Percentiles rank a stretch among this genome's conserved stretches.
Evolutionary conservation across 495 filamentous ascomycete species (phyloP).

Genomic region (Bacidia gigantensis): DNA sequence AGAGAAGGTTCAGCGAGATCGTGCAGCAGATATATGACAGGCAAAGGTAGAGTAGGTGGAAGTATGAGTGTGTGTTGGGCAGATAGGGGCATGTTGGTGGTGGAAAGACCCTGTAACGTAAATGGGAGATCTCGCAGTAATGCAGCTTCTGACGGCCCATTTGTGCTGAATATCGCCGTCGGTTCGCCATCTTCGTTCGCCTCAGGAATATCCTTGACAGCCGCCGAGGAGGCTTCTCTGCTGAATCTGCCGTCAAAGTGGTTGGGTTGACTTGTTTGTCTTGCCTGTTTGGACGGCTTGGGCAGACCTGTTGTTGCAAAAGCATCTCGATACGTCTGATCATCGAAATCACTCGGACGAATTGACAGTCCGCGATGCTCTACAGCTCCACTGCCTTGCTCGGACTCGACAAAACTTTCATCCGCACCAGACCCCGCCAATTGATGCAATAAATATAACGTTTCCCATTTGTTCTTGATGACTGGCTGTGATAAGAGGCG

Average conservation of each 20-base stretch:
- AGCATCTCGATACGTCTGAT: slow-evolving; percentile 35
- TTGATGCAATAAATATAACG: slow-evolving; percentile 77
- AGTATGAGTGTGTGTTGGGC: slow-evolving; percentile 52
- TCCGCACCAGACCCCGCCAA: slow-evolving; percentile 47
- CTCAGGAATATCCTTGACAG: background rate
- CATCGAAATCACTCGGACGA: slow-evolving; percentile 3
- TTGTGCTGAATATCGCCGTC: background rate
- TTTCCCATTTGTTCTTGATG: slow-evolving; percentile 89
- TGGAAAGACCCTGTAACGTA: slow-evolving; percentile 86
- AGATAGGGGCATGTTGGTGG: slow-evolving; percentile 64
- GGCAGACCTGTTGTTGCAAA: slow-evolving; percentile 41
- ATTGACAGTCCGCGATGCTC: slow-evolving; percentile 5
- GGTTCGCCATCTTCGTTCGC: background rate
- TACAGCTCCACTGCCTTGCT: slow-evolving; percentile 17
- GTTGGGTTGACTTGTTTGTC: background rate
- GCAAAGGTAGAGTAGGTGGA: slow-evolving; percentile 64
- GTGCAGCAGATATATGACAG: slow-evolving; percentile 77
- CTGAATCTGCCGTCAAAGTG: background rate
- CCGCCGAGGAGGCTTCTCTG: slow-evolving; percentile 1
- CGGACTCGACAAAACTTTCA: slow-evolving; percentile 11
- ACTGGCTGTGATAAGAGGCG: slow-evolving; percentile 79
- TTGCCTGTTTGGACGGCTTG: slow-evolving; percentile 20
- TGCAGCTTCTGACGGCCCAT: slow-evolving; percentile 43
- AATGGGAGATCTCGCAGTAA: slow-evolving; percentile 85
- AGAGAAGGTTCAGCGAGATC: slow-evolving; percentile 86